A percentile compares a stretch with the other conserved stretches of the same genome.
Evolutionary conservation across 2,329 filamentous ascomycete species (phyloP).

Genomic region (Colletotrichum sp.): DNA sequence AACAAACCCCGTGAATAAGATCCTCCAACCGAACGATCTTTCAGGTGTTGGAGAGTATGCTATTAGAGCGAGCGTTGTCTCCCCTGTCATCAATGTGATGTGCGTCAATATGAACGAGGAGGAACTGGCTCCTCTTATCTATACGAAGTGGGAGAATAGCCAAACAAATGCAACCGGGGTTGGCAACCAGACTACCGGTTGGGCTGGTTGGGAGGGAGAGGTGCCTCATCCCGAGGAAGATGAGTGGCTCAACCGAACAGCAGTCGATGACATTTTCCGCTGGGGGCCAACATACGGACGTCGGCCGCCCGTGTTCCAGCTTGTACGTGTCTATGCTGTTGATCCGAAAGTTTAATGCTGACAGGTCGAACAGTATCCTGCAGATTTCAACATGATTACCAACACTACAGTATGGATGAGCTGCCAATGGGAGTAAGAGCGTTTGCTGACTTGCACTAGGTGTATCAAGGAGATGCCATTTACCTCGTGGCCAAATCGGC

Average conservation of each 20-base stretch:
- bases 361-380: slow-evolving; percentile 49
- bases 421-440: neutral
- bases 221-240: slow-evolving; percentile 36
- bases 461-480: slow-evolving; percentile 52
- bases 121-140: slow-evolving; percentile 70
- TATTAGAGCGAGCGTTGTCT: slow-evolving; percentile 71
- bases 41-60: slow-evolving; percentile 72
- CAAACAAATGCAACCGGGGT: slow-evolving; percentile 37
- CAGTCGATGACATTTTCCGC: slow-evolving; percentile 72
- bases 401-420: slow-evolving; percentile 42
- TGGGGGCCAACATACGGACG: slow-evolving; percentile 63
- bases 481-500: slow-evolving; percentile 67
- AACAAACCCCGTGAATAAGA: slow-evolving; percentile 62
- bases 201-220: slow-evolving; percentile 41
- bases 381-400: slow-evolving; percentile 68
- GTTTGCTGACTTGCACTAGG: slow-evolving; percentile 30
- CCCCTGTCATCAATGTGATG: slow-evolving; percentile 73
- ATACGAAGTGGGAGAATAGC: slow-evolving; percentile 58
- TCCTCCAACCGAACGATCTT: slow-evolving; percentile 71
- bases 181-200: slow-evolving; percentile 35
- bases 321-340: slow-evolving; percentile 37
- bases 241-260: slow-evolving; percentile 59
- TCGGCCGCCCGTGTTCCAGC: slow-evolving; percentile 56
- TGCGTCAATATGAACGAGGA: slow-evolving; percentile 68
- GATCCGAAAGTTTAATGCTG: neutral